These are phyloP conservation scores for Zygotorulaspora mrakii DNA, from an alignment of 1,139 yeast species.

Conservation along the genomic window DNA sequence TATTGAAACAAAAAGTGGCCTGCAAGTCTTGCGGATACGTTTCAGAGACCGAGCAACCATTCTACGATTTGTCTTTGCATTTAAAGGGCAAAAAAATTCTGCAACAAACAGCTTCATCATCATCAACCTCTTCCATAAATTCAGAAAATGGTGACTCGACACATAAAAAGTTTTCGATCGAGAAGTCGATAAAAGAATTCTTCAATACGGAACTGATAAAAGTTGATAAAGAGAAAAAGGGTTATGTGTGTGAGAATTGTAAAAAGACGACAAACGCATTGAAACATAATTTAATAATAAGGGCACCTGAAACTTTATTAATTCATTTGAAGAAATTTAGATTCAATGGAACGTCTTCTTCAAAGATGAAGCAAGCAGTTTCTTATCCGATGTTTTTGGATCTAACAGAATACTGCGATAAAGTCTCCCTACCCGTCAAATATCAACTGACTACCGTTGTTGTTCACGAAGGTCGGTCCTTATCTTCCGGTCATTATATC, in stretches of 20 bases:
- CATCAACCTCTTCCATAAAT: constrained; percentile 9
- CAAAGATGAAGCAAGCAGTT: constrained; percentile 84
- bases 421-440: constrained; percentile 45
- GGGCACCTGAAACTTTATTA: constrained; percentile 83
- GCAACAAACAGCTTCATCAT: constrained; percentile 12
- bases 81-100: constrained; percentile 47
- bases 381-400: constrained; percentile 75
- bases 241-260: constrained; percentile 87
- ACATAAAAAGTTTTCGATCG: constrained; percentile 61
- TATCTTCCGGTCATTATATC: constrained; percentile 89
- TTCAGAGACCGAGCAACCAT: constrained; percentile 89
- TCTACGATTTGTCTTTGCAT: constrained; percentile 84
- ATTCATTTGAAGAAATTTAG: constrained; percentile 87
- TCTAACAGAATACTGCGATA: constrained; percentile 51
- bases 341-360: constrained; percentile 71
- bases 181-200: constrained; percentile 70
- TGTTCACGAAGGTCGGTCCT: constrained; percentile 91
- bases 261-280: constrained; percentile 70
- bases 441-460: constrained; percentile 83
- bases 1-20: constrained; percentile 75
- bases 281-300: constrained; percentile 68
- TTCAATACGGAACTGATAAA: constrained; percentile 76
- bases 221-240: constrained; percentile 61
- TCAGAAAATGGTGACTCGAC: too few species aligned
- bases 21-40: constrained; percentile 77